Evolutionary conservation across 1,284 basidiomycete genomes (phyloP).

Genomic region (Calocybe gambosa): DNA sequence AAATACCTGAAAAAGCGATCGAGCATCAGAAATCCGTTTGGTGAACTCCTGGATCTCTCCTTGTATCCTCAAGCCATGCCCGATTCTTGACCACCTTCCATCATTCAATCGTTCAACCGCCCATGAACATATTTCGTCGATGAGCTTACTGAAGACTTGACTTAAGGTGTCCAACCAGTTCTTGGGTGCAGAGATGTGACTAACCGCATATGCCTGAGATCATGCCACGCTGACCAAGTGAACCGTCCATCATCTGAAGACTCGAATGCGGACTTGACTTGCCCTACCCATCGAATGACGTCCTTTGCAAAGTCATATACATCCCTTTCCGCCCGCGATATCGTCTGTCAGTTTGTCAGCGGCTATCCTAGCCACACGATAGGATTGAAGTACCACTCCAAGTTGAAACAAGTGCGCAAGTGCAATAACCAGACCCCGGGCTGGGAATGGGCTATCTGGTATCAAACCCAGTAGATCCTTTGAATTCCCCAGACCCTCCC

Average conservation of each 20-base stretch:
- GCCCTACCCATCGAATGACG: conserved; percentile 5
- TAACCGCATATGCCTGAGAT: neutral
- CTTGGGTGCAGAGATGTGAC: neutral
- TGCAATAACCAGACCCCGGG: too few relatives aligned
- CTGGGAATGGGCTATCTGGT: conserved; percentile 2
- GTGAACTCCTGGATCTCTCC: conserved; percentile 14
- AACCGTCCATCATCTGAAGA: neutral
- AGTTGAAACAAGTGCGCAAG: conserved; percentile 14
- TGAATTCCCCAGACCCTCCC: conserved; percentile 2
- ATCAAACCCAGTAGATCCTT: conserved; percentile 8
- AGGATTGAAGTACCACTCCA: conserved; percentile 4
- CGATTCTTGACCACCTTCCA: conserved; percentile 8
- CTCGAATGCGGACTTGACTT: conserved; percentile 8
- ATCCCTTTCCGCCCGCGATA: neutral
- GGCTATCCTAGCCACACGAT: neutral
- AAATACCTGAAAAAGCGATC: conserved; percentile 10
- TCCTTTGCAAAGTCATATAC: neutral
- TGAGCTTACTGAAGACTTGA: conserved; percentile 5
- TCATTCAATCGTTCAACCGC: conserved; percentile 13
- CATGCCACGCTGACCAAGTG: conserved; percentile 9
- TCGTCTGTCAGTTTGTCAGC: neutral
- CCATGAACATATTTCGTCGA: conserved; percentile 16
- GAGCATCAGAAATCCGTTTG: conserved; percentile 6
- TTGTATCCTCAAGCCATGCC: conserved; percentile 3
- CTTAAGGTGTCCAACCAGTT: neutral